A percentile compares a stretch with the other conserved stretches of the same genome.
Conservation (phyloP, 305 asterid species). For the Solanum hybrid region DNA sequence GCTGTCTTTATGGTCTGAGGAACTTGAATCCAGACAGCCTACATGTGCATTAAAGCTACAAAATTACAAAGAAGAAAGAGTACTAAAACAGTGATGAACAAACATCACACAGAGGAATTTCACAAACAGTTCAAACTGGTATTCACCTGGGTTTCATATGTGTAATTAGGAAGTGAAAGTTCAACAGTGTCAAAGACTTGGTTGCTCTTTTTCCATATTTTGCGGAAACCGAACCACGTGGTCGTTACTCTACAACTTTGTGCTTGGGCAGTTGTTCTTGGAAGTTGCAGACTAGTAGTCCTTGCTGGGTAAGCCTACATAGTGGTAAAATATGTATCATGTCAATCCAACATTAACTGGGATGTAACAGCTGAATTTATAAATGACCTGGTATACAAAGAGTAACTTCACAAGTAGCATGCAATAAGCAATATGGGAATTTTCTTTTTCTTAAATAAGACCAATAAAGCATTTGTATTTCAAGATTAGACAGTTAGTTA, state of each 20-base stretch:
- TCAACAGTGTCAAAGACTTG: slow-evolving; percentile 80
- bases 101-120: not conserved
- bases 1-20: slow-evolving; percentile 63
- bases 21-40: slow-evolving; percentile 98
- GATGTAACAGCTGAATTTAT: not conserved
- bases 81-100: slow-evolving; percentile 4
- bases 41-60: slow-evolving; percentile 5
- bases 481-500: not conserved
- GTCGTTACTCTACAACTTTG: slow-evolving; percentile 70
- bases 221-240: slow-evolving; percentile 86
- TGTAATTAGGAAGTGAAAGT: slow-evolving; percentile 75
- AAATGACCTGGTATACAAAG: not conserved
- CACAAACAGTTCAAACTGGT: slow-evolving; percentile 4
- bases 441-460: not conserved
- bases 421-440: not conserved
- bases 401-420: not conserved
- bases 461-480: not conserved
- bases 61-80: slow-evolving; percentile 5
- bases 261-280: slow-evolving; percentile 59
- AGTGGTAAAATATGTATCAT: slow-evolving; percentile 8
- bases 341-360: not conserved
- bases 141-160: slow-evolving; percentile 81
- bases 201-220: slow-evolving; percentile 68
- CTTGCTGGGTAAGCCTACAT: slow-evolving; percentile 63
- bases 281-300: slow-evolving; percentile 21